Base-by-base conservation (phyloP, 2,329 filamentous ascomycete genomes). In the Sporothrix luriei region DNA sequence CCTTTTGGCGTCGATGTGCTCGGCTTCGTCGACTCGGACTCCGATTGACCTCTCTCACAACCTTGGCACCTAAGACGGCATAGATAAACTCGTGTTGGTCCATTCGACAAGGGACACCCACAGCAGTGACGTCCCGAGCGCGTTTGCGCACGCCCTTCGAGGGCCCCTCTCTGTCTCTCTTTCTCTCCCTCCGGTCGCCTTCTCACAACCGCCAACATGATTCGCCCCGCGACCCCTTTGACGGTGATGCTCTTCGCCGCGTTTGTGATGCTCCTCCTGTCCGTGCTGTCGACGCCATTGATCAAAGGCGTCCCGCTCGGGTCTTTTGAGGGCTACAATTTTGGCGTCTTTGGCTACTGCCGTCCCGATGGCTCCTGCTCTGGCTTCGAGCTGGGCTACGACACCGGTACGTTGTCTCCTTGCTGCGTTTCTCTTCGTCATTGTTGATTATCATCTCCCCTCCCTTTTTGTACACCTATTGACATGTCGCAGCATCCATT, bases 261-360 rank as follows among this genome's bases (percentile, higher is more conserved):
- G 74, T 97, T 99, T 80, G 90, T 85, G 73, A 84, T 98, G 72
- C 85, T 98, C 67, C 84, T 98, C 61, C 84, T 99, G 51, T 92
- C 93, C 61, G 92, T 94, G 51, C 82, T 99, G n/a, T 97, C 94
- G 1, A 94, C 93, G 0, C 95, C 95, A 21, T 88, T 99, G 74
- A 90, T 98, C 77, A 89, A 91, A 77, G 86, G 84, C 33, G 96
- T 99, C 61, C 92, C 93, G 11, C 84, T 99, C 54, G 94, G 91
- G 49, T 89, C 87, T 67, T 94, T 89, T 77, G 82, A 89, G 54
- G 89, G 90, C 75, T 87, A 92, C 74, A 89, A 89, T 74, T 97
- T 96, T 83, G 95, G 95, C 64, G 94, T 98, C 64, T 94, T 98
- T 82, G 95, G 95, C 33, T 97, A 88, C 76, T 99, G 95, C 80